These are phyloP conservation scores for Kodamaea lidongshanica DNA, from an alignment of 805 yeast genomes.

Conservation along the genomic window DNA sequence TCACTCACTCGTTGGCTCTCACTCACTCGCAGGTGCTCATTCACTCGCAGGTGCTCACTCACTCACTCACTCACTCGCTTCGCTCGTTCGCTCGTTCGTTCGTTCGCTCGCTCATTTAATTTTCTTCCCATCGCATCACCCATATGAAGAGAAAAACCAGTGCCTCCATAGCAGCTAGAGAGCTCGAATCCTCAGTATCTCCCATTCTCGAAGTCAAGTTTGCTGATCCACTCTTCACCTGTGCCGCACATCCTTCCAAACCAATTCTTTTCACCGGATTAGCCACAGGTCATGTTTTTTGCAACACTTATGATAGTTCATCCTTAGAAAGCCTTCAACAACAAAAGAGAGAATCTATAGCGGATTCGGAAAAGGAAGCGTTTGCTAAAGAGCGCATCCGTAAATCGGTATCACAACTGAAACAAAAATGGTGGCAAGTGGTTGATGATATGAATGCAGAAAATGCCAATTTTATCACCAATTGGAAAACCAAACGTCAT, in stretches of 20 bases:
- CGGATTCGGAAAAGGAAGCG: constrained; percentile 19
- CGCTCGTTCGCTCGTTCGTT: too few relatives aligned
- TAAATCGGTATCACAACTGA: constrained; percentile 28
- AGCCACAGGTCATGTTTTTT: constrained; percentile 73
- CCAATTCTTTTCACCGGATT: constrained; percentile 64
- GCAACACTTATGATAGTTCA: constrained; percentile 52
- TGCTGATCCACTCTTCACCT: constrained; percentile 64
- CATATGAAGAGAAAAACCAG: constrained; percentile 26
- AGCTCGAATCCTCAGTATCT: constrained; percentile 28
- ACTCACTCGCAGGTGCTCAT: too few relatives aligned
- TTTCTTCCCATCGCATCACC: too few relatives aligned
- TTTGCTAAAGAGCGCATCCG: constrained; percentile 20
- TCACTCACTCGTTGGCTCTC: too few relatives aligned
- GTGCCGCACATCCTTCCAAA: constrained; percentile 71
- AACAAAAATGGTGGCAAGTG: constrained; percentile 44
- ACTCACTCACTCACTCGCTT: too few relatives aligned
- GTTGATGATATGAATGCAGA: constrained; percentile 20
- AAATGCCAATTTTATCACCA: constrained; percentile 25
- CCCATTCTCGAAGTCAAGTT: constrained; percentile 44
- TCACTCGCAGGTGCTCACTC: too few relatives aligned
- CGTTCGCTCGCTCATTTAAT: too few relatives aligned
- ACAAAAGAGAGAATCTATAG: constrained; percentile 17
- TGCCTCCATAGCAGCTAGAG: constrained; percentile 22
- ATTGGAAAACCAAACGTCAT: constrained; percentile 88
- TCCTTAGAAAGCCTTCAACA: constrained; percentile 31